Conservation (phyloP, 257 asterid genomes). For the Paraleonurus japonicus region DNA sequence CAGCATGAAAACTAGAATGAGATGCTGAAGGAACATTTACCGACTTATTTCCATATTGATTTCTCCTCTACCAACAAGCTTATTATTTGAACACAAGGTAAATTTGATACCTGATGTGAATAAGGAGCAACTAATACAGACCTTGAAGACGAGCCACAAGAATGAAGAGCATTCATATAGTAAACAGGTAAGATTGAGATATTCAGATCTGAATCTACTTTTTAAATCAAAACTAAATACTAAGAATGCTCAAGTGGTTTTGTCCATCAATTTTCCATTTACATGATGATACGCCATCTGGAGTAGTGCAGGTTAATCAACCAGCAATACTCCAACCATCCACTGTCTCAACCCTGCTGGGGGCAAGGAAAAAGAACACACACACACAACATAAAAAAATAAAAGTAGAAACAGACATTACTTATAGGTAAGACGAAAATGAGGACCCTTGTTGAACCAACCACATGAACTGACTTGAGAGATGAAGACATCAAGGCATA, state of each 20-base stretch:
- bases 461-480: constrained; percentile 12
- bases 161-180: neutral
- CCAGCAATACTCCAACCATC: neutral
- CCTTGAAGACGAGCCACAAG: neutral
- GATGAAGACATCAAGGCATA: constrained; percentile 21
- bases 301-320: constrained; percentile 1
- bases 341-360: neutral
- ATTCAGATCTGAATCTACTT: neutral
- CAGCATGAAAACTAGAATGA: neutral
- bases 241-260: neutral
- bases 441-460: neutral
- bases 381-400: neutral
- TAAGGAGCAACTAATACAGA: neutral
- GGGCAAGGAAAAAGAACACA: neutral
- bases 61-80: constrained; percentile 11
- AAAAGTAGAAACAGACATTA: neutral
- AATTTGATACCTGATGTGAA: neutral
- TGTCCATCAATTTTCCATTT: neutral
- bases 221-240: neutral
- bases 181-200: neutral
- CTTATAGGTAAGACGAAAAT: neutral
- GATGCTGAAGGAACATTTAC: constrained; percentile 12
- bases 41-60: neutral
- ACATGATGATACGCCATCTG: constrained; percentile 5
- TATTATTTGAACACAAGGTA: neutral